Evolutionary conservation across 495 filamentous ascomycete genomes (phyloP), one percentile per base, ranked within the genome.

Genomic region (Penicillium samsonianum): DNA sequence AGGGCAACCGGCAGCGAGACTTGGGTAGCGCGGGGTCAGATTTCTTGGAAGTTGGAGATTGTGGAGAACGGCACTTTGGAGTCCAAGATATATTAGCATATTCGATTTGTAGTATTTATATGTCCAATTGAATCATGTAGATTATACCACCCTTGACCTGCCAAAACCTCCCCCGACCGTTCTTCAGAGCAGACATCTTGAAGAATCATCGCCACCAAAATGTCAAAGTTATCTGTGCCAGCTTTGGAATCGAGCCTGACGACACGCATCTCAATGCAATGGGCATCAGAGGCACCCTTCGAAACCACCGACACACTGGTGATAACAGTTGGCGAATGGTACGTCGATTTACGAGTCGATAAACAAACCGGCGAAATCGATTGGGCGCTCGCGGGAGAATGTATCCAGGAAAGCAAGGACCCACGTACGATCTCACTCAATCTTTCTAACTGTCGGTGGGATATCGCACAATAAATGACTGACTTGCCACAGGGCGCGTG

Each of bases 251-350:
- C 35, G 5, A 37, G 5, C 6, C 16, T 37, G 6, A 37, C 6
- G 5, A 37, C 35, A 37, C 63, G 63, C 5, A 40, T 65, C 37
- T 62, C 59, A 0, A 60, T 65, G 14, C 59, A 59, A 45, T 65
- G 59, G 59, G 43, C 62, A 10, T 60, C 63, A 11, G 63, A 63
- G 5, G 9, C 33, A 1, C 55, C 63, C 11, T 33, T 31, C 1
- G 63, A 65, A 26, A 65, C 59, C 0, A 65, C 63, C 3, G 60
- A 65, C 14, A 65, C 63, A 2, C 47, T 63, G 26, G 63, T 65
- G 9, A 33, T 65, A 5, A 50, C 52, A 0, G 63, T 65, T 26
- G 60, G 56, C 9, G 56, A 57, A 10, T 65, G 31, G 20, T 65
- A 53, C 31, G 23, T 65, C 3, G 63, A 65, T 16, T 16, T 65